A percentile compares a stretch with the other conserved stretches of the same genome.
Evolutionary conservation across 805 yeast genomes (phyloP).

Genomic region (Candida schatavii): DNA sequence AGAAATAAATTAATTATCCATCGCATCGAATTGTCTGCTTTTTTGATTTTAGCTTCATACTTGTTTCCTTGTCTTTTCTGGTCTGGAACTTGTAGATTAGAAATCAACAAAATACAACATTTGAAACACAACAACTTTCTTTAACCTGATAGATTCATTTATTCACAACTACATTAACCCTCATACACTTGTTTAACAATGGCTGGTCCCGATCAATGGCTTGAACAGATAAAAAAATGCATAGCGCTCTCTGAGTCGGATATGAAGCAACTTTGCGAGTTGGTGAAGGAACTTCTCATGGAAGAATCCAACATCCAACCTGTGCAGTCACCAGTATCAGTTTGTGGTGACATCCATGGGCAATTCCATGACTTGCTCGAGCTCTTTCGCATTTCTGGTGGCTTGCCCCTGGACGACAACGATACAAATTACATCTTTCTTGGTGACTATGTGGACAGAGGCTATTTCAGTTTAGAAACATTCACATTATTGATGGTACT

Average conservation of each 20-base stretch:
- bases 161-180: too few species aligned
- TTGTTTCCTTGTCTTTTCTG: too few species aligned
- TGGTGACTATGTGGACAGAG: constrained; percentile 97
- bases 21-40: too few species aligned
- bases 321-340: constrained; percentile 89
- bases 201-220: constrained; percentile 94
- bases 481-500: constrained; percentile 91
- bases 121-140: too few species aligned
- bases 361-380: constrained; percentile 94
- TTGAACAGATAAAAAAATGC: constrained; percentile 89
- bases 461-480: constrained; percentile 93
- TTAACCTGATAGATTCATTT: too few species aligned
- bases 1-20: too few species aligned
- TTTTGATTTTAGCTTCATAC: too few species aligned
- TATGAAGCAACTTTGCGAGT: constrained; percentile 94
- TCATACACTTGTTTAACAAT: constrained; percentile 26
- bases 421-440: constrained; percentile 72
- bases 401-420: constrained; percentile 74
- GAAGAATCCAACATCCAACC: constrained; percentile 96
- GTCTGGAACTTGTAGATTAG: too few species aligned
- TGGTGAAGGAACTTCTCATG: constrained; percentile 91
- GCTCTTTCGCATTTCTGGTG: constrained; percentile 87
- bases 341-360: constrained; percentile 97
- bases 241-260: constrained; percentile 85
- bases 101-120: too few species aligned